phyloP scores from a whole-genome alignment of 805 yeast genomes.

The Saturnispora serradocipensis region DNA sequence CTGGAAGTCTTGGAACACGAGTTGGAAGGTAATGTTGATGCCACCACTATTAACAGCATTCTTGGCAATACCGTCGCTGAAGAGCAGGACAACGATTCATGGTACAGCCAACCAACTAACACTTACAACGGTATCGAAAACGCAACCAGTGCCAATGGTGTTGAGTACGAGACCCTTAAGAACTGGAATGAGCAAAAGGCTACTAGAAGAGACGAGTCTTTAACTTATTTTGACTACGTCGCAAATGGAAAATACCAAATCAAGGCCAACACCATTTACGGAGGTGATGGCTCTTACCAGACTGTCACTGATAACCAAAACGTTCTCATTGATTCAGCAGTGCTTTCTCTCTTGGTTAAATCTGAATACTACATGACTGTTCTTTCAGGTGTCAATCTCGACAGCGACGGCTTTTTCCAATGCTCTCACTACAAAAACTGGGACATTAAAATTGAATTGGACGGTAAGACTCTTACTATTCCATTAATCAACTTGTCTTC shows the following conservation, averaged over 20 bases:
- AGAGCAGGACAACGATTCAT: background rate
- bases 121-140: background rate
- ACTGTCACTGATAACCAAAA: background rate
- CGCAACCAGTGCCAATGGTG: background rate
- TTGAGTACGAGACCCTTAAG: constrained; percentile 1
- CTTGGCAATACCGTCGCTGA: background rate
- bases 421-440: constrained; percentile 16
- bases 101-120: background rate
- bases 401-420: constrained; percentile 10
- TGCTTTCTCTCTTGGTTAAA: constrained; percentile 13
- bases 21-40: background rate
- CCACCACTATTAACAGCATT: background rate
- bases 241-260: background rate
- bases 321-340: constrained; percentile 14
- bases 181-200: constrained; percentile 6
- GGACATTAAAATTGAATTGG: constrained; percentile 8
- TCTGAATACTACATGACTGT: constrained; percentile 8
- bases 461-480: constrained; percentile 7
- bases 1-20: background rate
- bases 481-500: constrained; percentile 16
- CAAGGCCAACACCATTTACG: background rate
- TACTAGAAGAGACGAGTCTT: background rate
- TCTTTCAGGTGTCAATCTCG: constrained; percentile 4
- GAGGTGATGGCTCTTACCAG: background rate
- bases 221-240: constrained; percentile 1